These are phyloP conservation scores for Macaranga tanarius DNA, from an alignment of 441 rosid species.

Conservation along the genomic window DNA sequence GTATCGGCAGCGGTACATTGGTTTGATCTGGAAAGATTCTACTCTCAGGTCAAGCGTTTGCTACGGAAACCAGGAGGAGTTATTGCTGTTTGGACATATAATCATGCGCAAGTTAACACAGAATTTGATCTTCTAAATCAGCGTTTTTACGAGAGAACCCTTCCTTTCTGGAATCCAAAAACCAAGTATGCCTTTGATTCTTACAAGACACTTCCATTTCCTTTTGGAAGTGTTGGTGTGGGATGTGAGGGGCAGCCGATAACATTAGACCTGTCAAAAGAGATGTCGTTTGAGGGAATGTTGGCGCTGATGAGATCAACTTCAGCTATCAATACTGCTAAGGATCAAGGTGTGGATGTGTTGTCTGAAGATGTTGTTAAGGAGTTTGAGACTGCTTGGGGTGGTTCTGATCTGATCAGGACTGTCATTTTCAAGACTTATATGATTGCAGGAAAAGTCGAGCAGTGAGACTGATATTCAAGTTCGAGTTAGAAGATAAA, in stretches of 20 bases:
- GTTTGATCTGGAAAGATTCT: slow-evolving; percentile 62
- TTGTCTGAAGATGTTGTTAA: slow-evolving; percentile 42
- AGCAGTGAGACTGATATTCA: slow-evolving; percentile 21
- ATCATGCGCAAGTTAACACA: slow-evolving; percentile 38
- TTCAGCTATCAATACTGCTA: slow-evolving; percentile 54
- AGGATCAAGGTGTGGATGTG: slow-evolving; percentile 57
- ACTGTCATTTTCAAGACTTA: slow-evolving; percentile 47
- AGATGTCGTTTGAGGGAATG: slow-evolving; percentile 47
- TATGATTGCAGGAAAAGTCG: slow-evolving; percentile 56
- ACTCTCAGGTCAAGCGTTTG: slow-evolving; percentile 42
- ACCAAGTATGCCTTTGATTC: slow-evolving; percentile 27
- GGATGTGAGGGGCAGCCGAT: slow-evolving; percentile 57
- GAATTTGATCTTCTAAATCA: slow-evolving; percentile 42
- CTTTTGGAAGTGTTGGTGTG: slow-evolving; percentile 51
- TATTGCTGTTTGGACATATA: slow-evolving; percentile 67
- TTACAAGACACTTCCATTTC: slow-evolving; percentile 57
- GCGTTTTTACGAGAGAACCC: slow-evolving; percentile 38
- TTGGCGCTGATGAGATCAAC: slow-evolving; percentile 41
- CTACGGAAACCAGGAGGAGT: slow-evolving; percentile 62
- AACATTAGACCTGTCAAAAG: slow-evolving; percentile 43
- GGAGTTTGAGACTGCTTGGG: slow-evolving; percentile 63
- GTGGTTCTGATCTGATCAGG: slow-evolving; percentile 47
- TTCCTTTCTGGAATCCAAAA: slow-evolving; percentile 42
- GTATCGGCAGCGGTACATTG: slow-evolving; percentile 62
- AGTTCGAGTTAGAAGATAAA: too few species aligned